These are phyloP conservation scores for Cercospora sesami DNA, from an alignment of 2,329 filamentous ascomycete genomes.

Conservation along the genomic window DNA sequence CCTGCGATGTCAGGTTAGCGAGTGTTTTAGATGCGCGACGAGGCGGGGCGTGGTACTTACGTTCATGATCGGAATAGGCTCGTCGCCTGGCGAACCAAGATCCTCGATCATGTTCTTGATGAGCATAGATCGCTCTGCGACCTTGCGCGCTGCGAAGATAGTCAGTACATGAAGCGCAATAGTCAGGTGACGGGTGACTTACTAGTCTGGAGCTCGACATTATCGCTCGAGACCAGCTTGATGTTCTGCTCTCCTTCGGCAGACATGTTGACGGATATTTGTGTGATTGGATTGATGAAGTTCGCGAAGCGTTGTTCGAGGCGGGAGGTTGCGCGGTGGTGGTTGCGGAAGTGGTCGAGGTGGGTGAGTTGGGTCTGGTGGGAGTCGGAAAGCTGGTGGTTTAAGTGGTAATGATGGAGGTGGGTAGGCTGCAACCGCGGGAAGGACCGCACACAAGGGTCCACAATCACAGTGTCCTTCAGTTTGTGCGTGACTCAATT, in stretches of 20 bases:
- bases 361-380: conserved; percentile 2
- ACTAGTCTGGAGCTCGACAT: conserved; percentile 47
- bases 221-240: conserved; percentile 50
- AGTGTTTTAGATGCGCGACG: background rate
- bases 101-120: conserved; percentile 99
- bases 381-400: background rate
- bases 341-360: conserved; percentile 11
- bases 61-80: conserved; percentile 86
- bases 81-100: conserved; percentile 63
- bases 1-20: conserved; percentile 47
- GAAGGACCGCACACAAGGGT: background rate
- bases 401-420: background rate
- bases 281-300: conserved; percentile 18
- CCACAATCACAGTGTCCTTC: background rate
- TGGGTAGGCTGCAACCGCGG: conserved; percentile 4
- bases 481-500: background rate
- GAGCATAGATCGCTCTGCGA: conserved; percentile 87
- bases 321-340: conserved; percentile 10
- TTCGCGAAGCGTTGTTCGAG: background rate
- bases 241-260: conserved; percentile 40
- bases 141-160: conserved; percentile 63
- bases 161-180: conserved; percentile 22
- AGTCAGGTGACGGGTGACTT: conserved; percentile 18
- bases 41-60: conserved; percentile 38
- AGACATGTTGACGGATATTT: conserved; percentile 36